These are phyloP conservation scores for Bruguiera gymnorhiza DNA, from an alignment of 345 rosid genomes.

Conservation along the genomic window DNA sequence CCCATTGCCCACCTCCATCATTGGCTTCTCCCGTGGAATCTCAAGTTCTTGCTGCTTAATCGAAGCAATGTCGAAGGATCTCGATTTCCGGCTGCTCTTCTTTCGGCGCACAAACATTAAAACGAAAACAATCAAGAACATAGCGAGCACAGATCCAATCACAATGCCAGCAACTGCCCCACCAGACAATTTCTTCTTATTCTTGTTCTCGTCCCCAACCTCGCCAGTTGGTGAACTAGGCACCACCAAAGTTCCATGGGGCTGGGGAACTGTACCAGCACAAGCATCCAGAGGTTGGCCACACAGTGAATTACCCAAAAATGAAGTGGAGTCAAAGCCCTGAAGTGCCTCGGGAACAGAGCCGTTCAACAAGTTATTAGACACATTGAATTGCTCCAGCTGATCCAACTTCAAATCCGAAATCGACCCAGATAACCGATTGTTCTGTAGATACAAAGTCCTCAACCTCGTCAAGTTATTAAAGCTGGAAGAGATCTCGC, in stretches of 20 bases:
- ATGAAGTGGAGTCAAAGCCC: slow-evolving; percentile 46
- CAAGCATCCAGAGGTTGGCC: slow-evolving; percentile 65
- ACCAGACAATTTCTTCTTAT: slow-evolving; percentile 59
- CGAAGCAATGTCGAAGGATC: slow-evolving; percentile 60
- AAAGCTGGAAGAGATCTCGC: slow-evolving; percentile 54
- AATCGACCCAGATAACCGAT: slow-evolving; percentile 58
- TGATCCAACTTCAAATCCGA: slow-evolving; percentile 43
- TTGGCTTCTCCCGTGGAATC: slow-evolving; percentile 51
- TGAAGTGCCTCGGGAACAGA: slow-evolving; percentile 53
- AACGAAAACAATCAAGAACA: slow-evolving; percentile 45
- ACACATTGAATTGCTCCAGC: slow-evolving; percentile 75
- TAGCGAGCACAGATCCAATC: slow-evolving; percentile 66
- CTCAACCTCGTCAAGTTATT: slow-evolving; percentile 66
- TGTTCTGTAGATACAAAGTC: slow-evolving; percentile 68
- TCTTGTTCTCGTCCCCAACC: slow-evolving; percentile 20
- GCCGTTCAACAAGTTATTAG: slow-evolving; percentile 74
- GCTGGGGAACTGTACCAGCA: slow-evolving; percentile 11
- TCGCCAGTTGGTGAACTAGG: slow-evolving; percentile 49
- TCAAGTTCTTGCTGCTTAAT: slow-evolving; percentile 57
- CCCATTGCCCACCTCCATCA: slow-evolving; percentile 44
- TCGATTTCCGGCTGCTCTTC: slow-evolving; percentile 47
- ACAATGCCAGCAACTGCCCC: slow-evolving; percentile 88
- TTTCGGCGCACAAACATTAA: slow-evolving; percentile 57
- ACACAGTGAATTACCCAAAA: slow-evolving; percentile 72
- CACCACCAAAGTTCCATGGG: slow-evolving; percentile 21